These are phyloP conservation scores for Lachnellula cervina DNA, from an alignment of 2,329 filamentous ascomycete species.

Conservation along the genomic window DNA sequence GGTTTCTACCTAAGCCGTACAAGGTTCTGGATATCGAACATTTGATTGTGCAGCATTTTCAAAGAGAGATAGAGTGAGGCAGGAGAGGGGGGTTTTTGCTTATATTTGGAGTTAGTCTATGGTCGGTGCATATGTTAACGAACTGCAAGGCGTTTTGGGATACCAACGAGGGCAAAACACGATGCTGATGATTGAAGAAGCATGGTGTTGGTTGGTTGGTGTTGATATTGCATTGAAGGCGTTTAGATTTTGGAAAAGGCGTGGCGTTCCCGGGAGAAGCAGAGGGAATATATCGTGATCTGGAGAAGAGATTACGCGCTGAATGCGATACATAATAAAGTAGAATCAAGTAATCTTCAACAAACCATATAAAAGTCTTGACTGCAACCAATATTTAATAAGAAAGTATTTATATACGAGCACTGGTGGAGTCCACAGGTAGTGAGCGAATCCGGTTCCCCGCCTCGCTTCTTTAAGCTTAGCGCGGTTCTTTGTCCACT, in stretches of 20 bases:
- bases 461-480: background rate
- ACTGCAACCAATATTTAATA: background rate
- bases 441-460: background rate
- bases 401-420: no score
- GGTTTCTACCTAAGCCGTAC: constrained; percentile 52
- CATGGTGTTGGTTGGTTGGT: background rate
- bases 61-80: background rate
- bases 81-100: background rate
- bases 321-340: background rate
- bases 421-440: no score
- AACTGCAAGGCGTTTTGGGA: background rate
- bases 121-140: background rate
- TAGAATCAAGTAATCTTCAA: background rate
- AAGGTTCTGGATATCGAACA: constrained; percentile 49
- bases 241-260: background rate
- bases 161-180: background rate
- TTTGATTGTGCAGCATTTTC: constrained; percentile 38
- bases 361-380: background rate
- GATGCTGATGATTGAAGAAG: background rate
- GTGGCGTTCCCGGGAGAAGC: background rate
- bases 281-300: background rate
- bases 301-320: background rate
- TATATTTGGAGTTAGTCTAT: background rate
- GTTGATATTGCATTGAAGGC: background rate
- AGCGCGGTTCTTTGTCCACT: background rate